Conservation (phyloP, 495 filamentous ascomycete species). For the Podospora tetraspora region DNA sequence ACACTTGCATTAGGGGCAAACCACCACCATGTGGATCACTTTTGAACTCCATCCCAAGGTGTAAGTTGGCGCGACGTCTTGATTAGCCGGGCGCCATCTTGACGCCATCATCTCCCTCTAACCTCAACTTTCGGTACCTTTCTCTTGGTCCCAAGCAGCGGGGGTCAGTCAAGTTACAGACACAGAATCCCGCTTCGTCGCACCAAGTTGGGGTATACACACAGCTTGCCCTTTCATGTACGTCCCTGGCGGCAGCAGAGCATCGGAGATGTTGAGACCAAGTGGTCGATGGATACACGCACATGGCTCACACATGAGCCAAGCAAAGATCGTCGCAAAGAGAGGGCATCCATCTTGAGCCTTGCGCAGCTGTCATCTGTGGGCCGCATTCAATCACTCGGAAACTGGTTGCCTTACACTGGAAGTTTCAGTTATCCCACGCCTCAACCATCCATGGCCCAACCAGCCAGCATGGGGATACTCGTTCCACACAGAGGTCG, state of each 20-base stretch:
- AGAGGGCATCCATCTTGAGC: background rate
- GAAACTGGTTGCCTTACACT: background rate
- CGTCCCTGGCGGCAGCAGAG: background rate
- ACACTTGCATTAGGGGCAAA: background rate
- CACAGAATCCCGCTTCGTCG: background rate
- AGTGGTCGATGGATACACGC: background rate
- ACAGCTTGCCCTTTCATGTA: background rate
- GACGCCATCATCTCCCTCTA: background rate
- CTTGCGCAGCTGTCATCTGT: background rate
- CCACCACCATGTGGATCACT: background rate
- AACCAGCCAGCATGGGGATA: background rate
- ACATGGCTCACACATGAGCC: conserved; percentile 6
- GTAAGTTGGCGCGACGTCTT: background rate
- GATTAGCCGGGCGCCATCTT: background rate
- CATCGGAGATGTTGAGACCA: background rate
- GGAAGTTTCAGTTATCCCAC: background rate
- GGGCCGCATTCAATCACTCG: background rate
- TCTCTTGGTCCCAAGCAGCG: background rate
- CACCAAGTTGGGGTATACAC: too few relatives aligned
- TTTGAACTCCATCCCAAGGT: background rate
- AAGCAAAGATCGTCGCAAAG: background rate
- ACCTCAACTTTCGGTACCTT: background rate
- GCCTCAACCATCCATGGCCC: background rate
- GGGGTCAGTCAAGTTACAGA: background rate
- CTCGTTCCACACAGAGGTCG: conserved; percentile 1